Conservation (phyloP, 805 yeast genomes). For the Kurtzmaniella fragi region DNA sequence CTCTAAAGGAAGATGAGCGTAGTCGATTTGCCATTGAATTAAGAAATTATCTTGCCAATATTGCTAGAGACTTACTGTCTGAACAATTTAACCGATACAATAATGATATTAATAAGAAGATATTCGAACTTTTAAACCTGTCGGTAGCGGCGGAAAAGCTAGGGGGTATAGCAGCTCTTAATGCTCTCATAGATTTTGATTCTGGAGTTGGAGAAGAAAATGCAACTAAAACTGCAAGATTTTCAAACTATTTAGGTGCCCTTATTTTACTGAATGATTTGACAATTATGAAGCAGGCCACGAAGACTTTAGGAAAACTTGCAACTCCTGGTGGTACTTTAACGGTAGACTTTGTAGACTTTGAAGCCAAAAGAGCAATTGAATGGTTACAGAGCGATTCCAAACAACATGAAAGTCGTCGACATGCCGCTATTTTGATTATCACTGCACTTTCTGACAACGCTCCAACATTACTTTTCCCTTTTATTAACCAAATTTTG, state of each 20-base stretch:
- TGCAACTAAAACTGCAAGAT: conserved; percentile 82
- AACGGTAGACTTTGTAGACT: conserved; percentile 90
- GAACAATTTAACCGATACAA: conserved; percentile 80
- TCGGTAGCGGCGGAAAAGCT: conserved; percentile 66
- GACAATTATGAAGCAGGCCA: conserved; percentile 82
- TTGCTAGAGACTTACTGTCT: conserved; percentile 74
- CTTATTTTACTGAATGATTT: conserved; percentile 78
- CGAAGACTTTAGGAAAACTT: conserved; percentile 79
- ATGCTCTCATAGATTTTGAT: conserved; percentile 79
- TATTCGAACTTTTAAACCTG: conserved; percentile 79
- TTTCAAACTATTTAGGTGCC: conserved; percentile 82
- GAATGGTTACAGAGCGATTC: conserved; percentile 87
- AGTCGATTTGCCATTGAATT: conserved; percentile 64
- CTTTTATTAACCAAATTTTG: conserved; percentile 71
- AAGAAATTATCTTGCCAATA: conserved; percentile 59
- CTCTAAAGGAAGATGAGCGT: conserved; percentile 38
- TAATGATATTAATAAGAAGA: conserved; percentile 79
- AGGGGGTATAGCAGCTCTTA: conserved; percentile 91
- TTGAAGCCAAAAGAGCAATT: conserved; percentile 80
- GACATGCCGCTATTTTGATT: conserved; percentile 87
- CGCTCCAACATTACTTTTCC: conserved; percentile 78
- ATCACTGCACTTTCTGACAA: conserved; percentile 79
- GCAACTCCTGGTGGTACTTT: conserved; percentile 87
- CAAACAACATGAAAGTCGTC: conserved; percentile 68
- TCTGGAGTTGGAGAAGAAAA: conserved; percentile 72